Base-by-base conservation (phyloP, 768 basidiomycete species). In the Sporobolomyces pararoseus region DNA sequence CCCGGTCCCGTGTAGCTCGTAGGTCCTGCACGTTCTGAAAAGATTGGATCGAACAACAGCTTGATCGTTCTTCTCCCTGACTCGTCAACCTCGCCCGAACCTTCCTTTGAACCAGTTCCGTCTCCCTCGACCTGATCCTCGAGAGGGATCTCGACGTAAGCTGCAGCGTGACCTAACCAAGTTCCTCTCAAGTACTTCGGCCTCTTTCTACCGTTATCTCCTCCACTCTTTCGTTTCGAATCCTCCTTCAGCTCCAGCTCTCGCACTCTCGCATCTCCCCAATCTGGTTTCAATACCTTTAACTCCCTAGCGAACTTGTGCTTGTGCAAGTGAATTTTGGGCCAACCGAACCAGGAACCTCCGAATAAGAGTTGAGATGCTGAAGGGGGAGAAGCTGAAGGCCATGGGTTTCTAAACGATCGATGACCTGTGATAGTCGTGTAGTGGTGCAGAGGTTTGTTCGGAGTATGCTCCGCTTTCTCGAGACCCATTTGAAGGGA, bases 31-130 rank as follows among this genome's bases (percentile, higher is more conserved):
- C 78, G 63, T 17, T 79, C 78, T 12, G 79, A 79, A 70, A 82
- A 82, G 23, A 83, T 80, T 14, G 82, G 82, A 63, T 83, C 82
- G 71, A 82, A 82, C 13, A 82, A 68, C 35, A 83, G 52, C 51
- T 68, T 70, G 65, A 70, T 52, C 23, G 64, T 53, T 65, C 47
- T 65, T 13, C 49, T 75, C 77, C 17, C n/a, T 79, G 57, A 37
- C 79, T 73, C 25, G n/a, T n/a, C n/a, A n/a, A n/a, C 29, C 17
- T 80, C 74, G 47, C 76, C 80, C 5, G 78, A 77, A 78, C 80
- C 29, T 7, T 53, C 14, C 17, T 31, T 34, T 12, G 23, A 29
- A 32, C 46, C 61, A 60, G 31, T 39, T 34, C 51, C 54, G 7
- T 34, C 4, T 27, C 17, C 7, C 21, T 65, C 46, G 23, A 14